Percentiles rank a stretch among this genome's conserved stretches.
These are phyloP conservation scores for Carex sylvatica DNA, from an alignment of 202 grass and related monocot genomes.

Conservation along the genomic window DNA sequence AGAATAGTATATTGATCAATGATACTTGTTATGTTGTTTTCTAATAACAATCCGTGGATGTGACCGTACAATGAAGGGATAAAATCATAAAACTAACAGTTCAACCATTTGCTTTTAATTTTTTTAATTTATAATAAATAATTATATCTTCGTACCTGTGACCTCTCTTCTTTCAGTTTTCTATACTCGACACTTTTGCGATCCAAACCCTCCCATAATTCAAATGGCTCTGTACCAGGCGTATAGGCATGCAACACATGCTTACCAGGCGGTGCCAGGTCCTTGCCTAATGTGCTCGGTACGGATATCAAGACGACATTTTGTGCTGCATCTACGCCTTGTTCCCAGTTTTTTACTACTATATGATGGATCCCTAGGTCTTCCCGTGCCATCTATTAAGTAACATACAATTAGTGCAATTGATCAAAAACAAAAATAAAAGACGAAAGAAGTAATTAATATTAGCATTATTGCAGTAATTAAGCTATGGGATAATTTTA, in stretches of 20 bases:
- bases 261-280: conserved; percentile 73
- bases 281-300: conserved; percentile 69
- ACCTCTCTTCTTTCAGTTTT: conserved; percentile 82
- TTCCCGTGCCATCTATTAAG: conserved; percentile 32
- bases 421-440: not conserved
- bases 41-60: not conserved
- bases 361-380: conserved; percentile 96
- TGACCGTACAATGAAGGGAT: not conserved
- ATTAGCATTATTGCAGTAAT: not conserved
- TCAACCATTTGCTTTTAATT: not conserved
- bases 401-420: not conserved
- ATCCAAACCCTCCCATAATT: conserved; percentile 81
- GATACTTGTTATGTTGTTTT: not conserved
- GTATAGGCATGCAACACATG: conserved; percentile 95
- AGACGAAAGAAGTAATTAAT: not conserved
- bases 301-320: conserved; percentile 92
- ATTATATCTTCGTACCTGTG: conserved; percentile 54
- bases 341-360: conserved; percentile 86
- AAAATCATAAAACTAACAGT: not conserved
- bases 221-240: conserved; percentile 79
- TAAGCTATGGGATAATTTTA: not conserved
- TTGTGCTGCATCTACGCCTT: conserved; percentile 81
- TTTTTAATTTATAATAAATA: not conserved
- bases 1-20: not conserved
- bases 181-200: conserved; percentile 62